phyloP scores from a whole-genome alignment of 345 rosid species.

The Sapria himalayana region DNA sequence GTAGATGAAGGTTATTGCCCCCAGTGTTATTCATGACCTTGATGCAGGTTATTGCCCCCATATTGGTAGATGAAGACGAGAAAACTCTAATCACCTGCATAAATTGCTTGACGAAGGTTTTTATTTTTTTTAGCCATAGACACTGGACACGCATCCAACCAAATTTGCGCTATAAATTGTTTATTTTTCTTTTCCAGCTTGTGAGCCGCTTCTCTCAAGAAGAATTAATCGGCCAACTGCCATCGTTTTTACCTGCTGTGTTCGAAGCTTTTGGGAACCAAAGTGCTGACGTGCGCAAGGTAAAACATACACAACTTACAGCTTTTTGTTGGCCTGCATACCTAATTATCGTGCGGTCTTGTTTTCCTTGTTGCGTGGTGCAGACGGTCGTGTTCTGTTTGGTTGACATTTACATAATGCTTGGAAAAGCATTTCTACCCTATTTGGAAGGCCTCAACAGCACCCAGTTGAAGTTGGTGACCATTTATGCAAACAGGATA shows the following conservation, averaged over 20 bases:
- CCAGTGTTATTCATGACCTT: too few species aligned
- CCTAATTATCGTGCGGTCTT: background rate
- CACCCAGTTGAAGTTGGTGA: constrained; percentile 76
- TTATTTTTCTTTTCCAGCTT: constrained; percentile 32
- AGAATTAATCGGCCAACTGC: constrained; percentile 58
- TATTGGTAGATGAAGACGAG: constrained; percentile 83
- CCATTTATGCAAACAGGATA: constrained; percentile 89
- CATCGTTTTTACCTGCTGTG: constrained; percentile 79
- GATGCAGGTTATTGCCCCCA: constrained; percentile 65
- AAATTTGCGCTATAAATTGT: too few species aligned
- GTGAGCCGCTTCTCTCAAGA: constrained; percentile 86
- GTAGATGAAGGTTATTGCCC: too few species aligned
- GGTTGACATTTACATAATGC: constrained; percentile 94
- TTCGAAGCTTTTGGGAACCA: constrained; percentile 95
- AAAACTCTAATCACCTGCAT: constrained; percentile 79
- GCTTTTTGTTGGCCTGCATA: background rate
- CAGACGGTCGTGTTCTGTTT: constrained; percentile 98
- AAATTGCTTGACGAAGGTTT: constrained; percentile 90
- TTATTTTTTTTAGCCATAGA: too few species aligned
- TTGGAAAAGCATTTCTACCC: constrained; percentile 87
- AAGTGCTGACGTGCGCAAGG: constrained; percentile 99
- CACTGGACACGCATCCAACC: too few species aligned
- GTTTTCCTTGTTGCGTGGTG: constrained; percentile 4
- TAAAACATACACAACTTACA: constrained; percentile 8
- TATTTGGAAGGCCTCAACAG: constrained; percentile 83